Percentiles rank a stretch among this genome's conserved stretches.
Conservation (phyloP, 331 rosid genomes). For the Rhamnella rubrinervis region DNA sequence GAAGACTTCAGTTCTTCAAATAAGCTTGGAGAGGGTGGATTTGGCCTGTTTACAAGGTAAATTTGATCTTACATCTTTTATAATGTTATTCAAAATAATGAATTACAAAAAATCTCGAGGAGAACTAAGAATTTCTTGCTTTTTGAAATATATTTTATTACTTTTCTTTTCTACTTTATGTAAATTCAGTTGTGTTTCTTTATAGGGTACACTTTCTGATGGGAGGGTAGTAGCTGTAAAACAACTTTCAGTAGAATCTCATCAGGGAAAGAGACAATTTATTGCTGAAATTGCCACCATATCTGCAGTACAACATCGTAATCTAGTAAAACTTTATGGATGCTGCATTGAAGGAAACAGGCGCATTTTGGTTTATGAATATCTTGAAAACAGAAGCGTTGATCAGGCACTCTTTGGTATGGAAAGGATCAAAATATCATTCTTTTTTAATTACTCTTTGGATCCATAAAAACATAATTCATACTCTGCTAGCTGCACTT, state of each 20-base stretch:
- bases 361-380: constrained; percentile 28
- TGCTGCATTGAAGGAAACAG: constrained; percentile 29
- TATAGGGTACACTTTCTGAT: constrained; percentile 21
- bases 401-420: constrained; percentile 30
- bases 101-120: background rate
- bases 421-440: background rate
- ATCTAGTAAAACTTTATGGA: constrained; percentile 28
- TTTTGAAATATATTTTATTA: background rate
- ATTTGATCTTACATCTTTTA: background rate
- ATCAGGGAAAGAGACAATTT: constrained; percentile 20
- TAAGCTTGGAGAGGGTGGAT: constrained; percentile 36
- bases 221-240: constrained; percentile 24
- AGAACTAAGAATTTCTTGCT: background rate
- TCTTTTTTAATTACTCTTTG: background rate
- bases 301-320: constrained; percentile 26
- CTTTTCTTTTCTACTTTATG: background rate
- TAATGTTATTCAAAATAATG: background rate
- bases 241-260: constrained; percentile 22
- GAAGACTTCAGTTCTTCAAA: constrained; percentile 17
- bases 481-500: background rate
- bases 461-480: too few relatives aligned
- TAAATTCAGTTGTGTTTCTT: background rate
- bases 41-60: constrained; percentile 30
- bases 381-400: constrained; percentile 32
- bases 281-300: constrained; percentile 23